Base-by-base conservation (phyloP, 768 basidiomycete genomes). In the Termitomyces sp. region DNA sequence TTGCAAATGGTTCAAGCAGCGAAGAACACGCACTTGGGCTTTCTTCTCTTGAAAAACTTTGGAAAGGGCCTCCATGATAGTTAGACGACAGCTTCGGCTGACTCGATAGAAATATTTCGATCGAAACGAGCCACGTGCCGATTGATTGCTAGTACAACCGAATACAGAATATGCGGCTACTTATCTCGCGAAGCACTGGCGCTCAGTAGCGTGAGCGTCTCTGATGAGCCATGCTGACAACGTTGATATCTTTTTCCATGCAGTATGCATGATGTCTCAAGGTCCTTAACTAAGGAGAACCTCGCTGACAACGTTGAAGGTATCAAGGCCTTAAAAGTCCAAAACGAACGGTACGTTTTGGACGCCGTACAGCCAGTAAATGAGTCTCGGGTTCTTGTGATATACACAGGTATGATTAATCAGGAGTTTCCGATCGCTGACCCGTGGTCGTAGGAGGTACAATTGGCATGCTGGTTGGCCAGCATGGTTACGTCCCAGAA, bases 381-480 rank as follows among this genome's bases (percentile, higher is more conserved):
- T 62, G 91, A 94, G 67, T 85, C 90, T 12, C 80, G 83, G 55
- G 90, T 95, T n/a, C 85, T 94, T 55, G 79, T 95, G 59, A 87
- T 95, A 32, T 94, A 94, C 75, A 94, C 93, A 38, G 93, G 82
- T 68, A 57, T 48, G 68, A 43, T 44, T 51, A 8, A 46, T 7
- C 20, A 23, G 12, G 20, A 4, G 36, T 46, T 23, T 1, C 5
- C 38, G n/a, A n/a, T 43, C 10, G 18, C 38, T 57, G 50, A 53
- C 33, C 6, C 47, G 51, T 60, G n/a, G 44, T 33, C 30, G 47
- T 52, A 79, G 78, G 90, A 33, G 93, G 93, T 16, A 95, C 93
- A 0, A 93, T 95, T 64, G 91, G 91, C 18, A 93, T 93, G 90
- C 85, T 93, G 48, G 80, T 89, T 38, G 85, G 87, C 36, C 77